Evolutionary conservation across 169 alveolate species (phyloP).

Genomic region (Plasmodium adleri): DNA sequence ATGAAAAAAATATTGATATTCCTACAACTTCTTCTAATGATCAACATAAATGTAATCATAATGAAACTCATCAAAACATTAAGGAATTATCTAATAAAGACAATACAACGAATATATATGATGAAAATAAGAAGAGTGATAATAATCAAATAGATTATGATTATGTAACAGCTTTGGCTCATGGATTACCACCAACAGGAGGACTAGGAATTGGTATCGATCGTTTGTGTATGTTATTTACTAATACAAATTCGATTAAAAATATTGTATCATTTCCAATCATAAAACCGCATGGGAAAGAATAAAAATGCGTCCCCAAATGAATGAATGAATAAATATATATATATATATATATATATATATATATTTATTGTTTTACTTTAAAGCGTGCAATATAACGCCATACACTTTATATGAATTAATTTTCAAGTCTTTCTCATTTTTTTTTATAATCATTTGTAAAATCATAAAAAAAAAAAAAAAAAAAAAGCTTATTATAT

Average conservation of each 20-base stretch:
- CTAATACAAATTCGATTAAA: constrained; percentile 85
- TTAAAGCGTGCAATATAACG: too few species aligned
- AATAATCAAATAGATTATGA: constrained; percentile 85
- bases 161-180: constrained; percentile 93
- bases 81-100: neutral
- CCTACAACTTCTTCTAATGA: neutral
- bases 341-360: too few species aligned
- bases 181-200: constrained; percentile 99
- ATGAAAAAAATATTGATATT: neutral
- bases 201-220: constrained; percentile 99
- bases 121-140: constrained; percentile 10
- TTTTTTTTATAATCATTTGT: too few species aligned
- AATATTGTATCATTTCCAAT: constrained; percentile 61
- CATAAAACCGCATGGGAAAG: constrained; percentile 43
- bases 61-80: constrained; percentile 16
- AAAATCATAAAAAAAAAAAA: too few species aligned
- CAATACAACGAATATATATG: neutral
- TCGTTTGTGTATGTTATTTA: constrained; percentile 96
- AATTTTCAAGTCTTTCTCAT: too few species aligned
- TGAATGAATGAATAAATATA: too few species aligned
- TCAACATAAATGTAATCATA: constrained; percentile 80
- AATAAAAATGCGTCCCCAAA: too few species aligned
- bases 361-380: too few species aligned
- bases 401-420: too few species aligned
- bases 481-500: too few species aligned